These are phyloP conservation scores for Tricholoma sp. DNA, from an alignment of 768 basidiomycete species.

Conservation along the genomic window DNA sequence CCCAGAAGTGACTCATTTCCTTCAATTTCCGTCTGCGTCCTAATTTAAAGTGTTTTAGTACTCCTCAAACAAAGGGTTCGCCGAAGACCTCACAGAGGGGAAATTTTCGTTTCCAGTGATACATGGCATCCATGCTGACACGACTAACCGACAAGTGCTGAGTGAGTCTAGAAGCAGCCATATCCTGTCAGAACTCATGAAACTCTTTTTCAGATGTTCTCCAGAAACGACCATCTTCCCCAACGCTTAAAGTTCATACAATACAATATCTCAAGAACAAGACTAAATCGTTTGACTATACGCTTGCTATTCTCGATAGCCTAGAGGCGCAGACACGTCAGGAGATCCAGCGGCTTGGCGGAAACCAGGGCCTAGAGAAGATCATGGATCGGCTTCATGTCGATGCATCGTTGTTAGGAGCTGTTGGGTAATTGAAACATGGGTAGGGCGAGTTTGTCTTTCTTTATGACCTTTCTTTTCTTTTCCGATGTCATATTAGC, in stretches of 20 bases:
- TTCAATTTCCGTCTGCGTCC: background rate
- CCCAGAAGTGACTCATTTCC: conserved; percentile 52
- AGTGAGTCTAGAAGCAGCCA: conserved; percentile 46
- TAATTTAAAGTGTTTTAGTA: conserved; percentile 46
- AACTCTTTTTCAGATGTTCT: conserved; percentile 62
- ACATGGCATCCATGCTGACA: conserved; percentile 79
- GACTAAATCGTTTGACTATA: conserved; percentile 88
- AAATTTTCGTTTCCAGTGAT: conserved; percentile 97
- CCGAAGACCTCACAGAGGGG: conserved; percentile 92
- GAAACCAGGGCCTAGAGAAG: conserved; percentile 58
- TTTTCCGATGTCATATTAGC: background rate
- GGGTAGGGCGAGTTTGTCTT: background rate
- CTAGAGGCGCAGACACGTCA: conserved; percentile 63
- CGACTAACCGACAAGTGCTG: conserved; percentile 72
- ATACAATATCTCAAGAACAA: conserved; percentile 72
- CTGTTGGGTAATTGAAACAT: background rate
- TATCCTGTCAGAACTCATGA: background rate
- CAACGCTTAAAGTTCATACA: conserved; percentile 74
- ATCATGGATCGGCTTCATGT: conserved; percentile 53
- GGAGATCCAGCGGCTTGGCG: conserved; percentile 74
- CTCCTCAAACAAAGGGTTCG: conserved; percentile 78
- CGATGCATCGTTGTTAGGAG: conserved; percentile 5
- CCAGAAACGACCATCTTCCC: conserved; percentile 79
- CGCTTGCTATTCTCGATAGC: conserved; percentile 57
- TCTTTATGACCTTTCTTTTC: too few species aligned